These are phyloP conservation scores for Erysimum cheiri DNA, from an alignment of 441 rosid species.

Conservation along the genomic window DNA sequence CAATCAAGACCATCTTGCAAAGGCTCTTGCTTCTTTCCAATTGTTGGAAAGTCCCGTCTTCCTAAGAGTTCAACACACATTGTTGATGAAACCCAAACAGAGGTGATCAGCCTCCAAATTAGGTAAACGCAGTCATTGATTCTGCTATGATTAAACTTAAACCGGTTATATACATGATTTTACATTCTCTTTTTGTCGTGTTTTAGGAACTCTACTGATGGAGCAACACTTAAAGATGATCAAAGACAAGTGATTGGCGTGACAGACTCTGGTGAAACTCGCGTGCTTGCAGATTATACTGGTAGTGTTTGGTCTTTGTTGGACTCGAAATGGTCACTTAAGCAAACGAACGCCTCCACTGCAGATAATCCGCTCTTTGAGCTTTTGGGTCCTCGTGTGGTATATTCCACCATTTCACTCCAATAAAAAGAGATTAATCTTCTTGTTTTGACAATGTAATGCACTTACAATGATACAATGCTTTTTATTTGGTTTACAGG, in stretches of 20 bases:
- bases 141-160: neutral
- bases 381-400: conserved; percentile 62
- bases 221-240: conserved; percentile 42
- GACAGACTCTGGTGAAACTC: conserved; percentile 55
- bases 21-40: conserved; percentile 58
- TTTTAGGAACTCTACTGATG: conserved; percentile 48
- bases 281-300: conserved; percentile 59
- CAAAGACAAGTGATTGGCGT: conserved; percentile 62
- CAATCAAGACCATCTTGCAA: conserved; percentile 46
- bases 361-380: conserved; percentile 53
- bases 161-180: neutral
- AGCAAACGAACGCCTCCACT: conserved; percentile 36
- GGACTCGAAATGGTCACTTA: conserved; percentile 68
- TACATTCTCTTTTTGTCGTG: conserved; percentile 10
- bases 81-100: conserved; percentile 58
- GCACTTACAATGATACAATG: conserved; percentile 4
- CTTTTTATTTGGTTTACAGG: conserved; percentile 49
- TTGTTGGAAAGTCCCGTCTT: conserved; percentile 49
- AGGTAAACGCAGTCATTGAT: conserved; percentile 46
- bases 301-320: conserved; percentile 69
- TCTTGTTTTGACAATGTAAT: conserved; percentile 5
- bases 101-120: conserved; percentile 71
- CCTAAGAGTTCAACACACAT: conserved; percentile 53
- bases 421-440: neutral
- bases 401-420: conserved; percentile 38